phyloP scores from a whole-genome alignment of 345 rosid species.

The Cardamine chenopodiifolia region DNA sequence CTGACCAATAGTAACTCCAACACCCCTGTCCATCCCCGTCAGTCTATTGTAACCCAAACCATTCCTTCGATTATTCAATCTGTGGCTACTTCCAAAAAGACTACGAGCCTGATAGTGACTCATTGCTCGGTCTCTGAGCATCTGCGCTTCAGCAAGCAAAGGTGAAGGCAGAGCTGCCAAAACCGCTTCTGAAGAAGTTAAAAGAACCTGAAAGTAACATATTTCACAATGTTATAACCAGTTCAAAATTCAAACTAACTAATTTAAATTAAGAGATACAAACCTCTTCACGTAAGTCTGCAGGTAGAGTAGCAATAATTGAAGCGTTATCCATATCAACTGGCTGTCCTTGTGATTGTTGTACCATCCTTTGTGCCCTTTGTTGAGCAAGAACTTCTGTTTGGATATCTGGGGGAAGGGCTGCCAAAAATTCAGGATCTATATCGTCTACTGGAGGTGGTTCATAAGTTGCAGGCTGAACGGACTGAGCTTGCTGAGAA shows the following conservation, averaged over 20 bases:
- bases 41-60: constrained; percentile 90
- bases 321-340: constrained; percentile 99
- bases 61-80: constrained; percentile 75
- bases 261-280: constrained; percentile 32
- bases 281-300: constrained; percentile 98
- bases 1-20: constrained; percentile 82
- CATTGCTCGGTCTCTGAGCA: constrained; percentile 96
- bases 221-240: constrained; percentile 26
- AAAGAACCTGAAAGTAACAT: constrained; percentile 67
- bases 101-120: constrained; percentile 97
- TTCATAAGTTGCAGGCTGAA: constrained; percentile 79
- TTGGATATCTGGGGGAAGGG: constrained; percentile 98
- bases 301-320: constrained; percentile 95
- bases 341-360: constrained; percentile 94
- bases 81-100: constrained; percentile 80
- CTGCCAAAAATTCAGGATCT: constrained; percentile 97
- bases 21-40: constrained; percentile 91
- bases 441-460: constrained; percentile 93
- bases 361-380: constrained; percentile 87
- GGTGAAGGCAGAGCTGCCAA: constrained; percentile 90
- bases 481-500: constrained; percentile 94
- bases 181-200: constrained; percentile 95
- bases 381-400: constrained; percentile 99
- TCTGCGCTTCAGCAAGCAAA: constrained; percentile 94
- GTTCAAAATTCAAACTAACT: constrained; percentile 6